Evolutionary conservation across 2,329 filamentous ascomycete genomes (phyloP).

Genomic region (Ophiocordyceps robertsii): DNA sequence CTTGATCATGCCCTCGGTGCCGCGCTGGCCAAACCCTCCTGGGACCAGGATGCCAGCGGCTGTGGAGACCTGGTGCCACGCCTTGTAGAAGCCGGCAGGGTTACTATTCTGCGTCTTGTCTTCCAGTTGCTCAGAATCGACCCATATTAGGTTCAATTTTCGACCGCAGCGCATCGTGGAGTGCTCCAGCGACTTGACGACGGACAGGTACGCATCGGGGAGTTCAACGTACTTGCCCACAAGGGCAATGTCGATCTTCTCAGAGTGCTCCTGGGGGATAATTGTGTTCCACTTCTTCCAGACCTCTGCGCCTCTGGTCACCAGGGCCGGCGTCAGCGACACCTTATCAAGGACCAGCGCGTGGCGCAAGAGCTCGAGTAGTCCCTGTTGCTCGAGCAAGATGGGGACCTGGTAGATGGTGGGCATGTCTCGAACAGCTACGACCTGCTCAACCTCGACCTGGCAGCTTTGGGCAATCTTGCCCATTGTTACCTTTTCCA

Average conservation of each 20-base stretch:
- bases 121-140: constrained; percentile 79
- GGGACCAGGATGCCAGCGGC: constrained; percentile 34
- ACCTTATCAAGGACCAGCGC: constrained; percentile 52
- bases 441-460: constrained; percentile 70
- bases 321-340: constrained; percentile 34
- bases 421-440: constrained; percentile 79
- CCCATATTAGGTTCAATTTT: constrained; percentile 69
- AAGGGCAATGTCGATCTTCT: constrained; percentile 64
- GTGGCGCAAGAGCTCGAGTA: constrained; percentile 53
- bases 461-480: constrained; percentile 90
- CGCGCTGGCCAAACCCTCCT: constrained; percentile 69
- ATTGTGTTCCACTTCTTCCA: constrained; percentile 70
- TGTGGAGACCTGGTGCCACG: constrained; percentile 1
- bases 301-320: constrained; percentile 50
- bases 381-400: constrained; percentile 71
- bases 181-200: constrained; percentile 82
- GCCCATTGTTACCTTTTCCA: constrained; percentile 60
- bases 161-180: constrained; percentile 73
- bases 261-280: constrained; percentile 49
- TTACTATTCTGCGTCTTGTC: constrained; percentile 43
- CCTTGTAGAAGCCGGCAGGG: constrained; percentile 55
- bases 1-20: constrained; percentile 80
- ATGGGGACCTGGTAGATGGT: constrained; percentile 92
- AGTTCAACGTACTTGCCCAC: constrained; percentile 87
- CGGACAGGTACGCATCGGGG: constrained; percentile 74